Evolutionary conservation across 257 asterid species (phyloP).

Genomic region (Forsythia suspensa): DNA sequence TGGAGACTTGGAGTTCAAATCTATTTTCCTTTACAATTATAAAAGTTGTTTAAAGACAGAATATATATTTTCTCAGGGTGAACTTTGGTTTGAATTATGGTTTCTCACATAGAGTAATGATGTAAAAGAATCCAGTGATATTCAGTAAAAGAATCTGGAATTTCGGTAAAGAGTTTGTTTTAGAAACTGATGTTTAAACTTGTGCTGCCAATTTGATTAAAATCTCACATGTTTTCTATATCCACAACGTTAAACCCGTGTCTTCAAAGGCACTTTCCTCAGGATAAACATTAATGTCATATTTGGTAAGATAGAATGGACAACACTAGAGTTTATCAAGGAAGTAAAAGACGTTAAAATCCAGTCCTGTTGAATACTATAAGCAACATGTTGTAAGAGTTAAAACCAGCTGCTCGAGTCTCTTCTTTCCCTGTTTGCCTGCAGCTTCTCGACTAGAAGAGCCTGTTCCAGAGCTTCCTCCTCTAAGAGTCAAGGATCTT

Average conservation of each 20-base stretch:
- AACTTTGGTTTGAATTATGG: neutral
- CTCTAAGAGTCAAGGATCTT: neutral
- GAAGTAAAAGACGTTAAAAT: too few relatives aligned
- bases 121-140: neutral
- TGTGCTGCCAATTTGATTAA: neutral
- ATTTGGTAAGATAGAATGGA: too few relatives aligned
- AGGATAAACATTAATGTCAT: too few relatives aligned
- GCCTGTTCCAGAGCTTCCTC: constrained; percentile 2
- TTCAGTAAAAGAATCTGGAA: neutral
- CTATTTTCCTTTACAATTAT: neutral
- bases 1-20: neutral
- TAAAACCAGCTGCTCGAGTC: too few relatives aligned
- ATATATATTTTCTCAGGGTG: neutral
- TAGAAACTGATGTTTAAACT: neutral
- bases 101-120: neutral
- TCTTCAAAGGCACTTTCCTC: too few relatives aligned
- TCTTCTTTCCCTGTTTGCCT: neutral
- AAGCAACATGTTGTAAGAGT: too few relatives aligned
- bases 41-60: neutral
- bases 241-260: neutral
- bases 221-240: neutral
- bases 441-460: constrained; percentile 3
- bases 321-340: too few relatives aligned
- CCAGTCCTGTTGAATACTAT: too few relatives aligned
- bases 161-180: neutral